These are phyloP conservation scores for Hyphopichia homilentoma DNA, from an alignment of 805 yeast genomes.

Conservation along the genomic window DNA sequence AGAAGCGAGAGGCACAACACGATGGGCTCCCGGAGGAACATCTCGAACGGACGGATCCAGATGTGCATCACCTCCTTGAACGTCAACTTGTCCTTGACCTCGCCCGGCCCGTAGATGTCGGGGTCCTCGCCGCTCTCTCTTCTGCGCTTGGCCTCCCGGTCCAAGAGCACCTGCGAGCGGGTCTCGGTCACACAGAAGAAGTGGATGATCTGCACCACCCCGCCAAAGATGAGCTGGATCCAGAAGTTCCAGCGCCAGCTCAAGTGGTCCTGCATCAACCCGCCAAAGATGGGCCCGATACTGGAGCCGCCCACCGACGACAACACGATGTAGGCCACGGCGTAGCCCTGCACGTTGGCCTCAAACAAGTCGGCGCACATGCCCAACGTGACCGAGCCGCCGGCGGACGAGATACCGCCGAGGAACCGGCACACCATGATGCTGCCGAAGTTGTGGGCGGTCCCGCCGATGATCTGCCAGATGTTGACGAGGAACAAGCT, in stretches of 20 bases:
- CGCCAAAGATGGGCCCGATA: conserved; percentile 28
- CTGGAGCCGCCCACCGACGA: conserved; percentile 30
- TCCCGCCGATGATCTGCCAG: conserved; percentile 30
- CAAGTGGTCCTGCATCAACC: conserved; percentile 14
- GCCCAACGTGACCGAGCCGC: conserved; percentile 32
- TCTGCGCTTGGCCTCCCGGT: conserved; percentile 33
- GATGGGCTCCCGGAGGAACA: conserved; percentile 37
- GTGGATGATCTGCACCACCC: conserved; percentile 27
- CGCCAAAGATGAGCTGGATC: conserved; percentile 35
- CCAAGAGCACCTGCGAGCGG: conserved; percentile 28
- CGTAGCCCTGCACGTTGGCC: conserved; percentile 27
- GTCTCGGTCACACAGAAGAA: conserved; percentile 34
- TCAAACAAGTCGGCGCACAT: conserved; percentile 34
- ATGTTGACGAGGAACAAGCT: conserved; percentile 26
- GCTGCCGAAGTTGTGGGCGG: conserved; percentile 26
- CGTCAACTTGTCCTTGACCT: conserved; percentile 16
- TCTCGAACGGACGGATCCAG: conserved; percentile 38
- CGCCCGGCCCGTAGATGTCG: conserved; percentile 34
- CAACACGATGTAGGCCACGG: conserved; percentile 29
- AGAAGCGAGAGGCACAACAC: conserved; percentile 35
- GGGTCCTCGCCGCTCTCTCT: conserved; percentile 27
- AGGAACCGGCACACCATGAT: conserved; percentile 21
- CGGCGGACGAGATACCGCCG: conserved; percentile 30
- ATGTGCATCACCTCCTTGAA: conserved; percentile 21
- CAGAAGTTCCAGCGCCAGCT: conserved; percentile 23